These are phyloP conservation scores for Metarhizium album DNA, from an alignment of 2,329 filamentous ascomycete genomes.

Conservation along the genomic window DNA sequence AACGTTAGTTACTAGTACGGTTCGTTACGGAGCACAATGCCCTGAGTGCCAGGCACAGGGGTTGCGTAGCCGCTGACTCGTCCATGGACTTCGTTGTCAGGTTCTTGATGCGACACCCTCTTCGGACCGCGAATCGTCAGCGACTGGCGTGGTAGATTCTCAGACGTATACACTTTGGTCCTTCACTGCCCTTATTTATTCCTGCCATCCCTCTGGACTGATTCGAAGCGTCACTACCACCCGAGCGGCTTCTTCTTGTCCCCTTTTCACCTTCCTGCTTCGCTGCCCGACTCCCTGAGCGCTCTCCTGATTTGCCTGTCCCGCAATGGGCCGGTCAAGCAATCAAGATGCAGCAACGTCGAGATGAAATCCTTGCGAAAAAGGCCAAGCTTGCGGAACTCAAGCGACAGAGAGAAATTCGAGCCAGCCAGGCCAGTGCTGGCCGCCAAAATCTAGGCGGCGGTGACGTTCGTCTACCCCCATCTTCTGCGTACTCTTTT, in stretches of 20 bases:
- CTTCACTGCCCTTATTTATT: background rate
- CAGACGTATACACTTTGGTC: background rate
- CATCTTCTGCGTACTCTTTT: background rate
- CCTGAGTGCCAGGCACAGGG: background rate
- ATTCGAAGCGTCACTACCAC: background rate
- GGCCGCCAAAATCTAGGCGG: constrained; percentile 58
- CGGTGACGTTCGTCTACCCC: constrained; percentile 52
- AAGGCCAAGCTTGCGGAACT: constrained; percentile 94
- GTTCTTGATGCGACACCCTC: background rate
- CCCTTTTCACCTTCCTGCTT: background rate
- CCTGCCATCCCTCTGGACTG: background rate
- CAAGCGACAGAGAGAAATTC: constrained; percentile 79
- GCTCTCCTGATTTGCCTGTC: constrained; percentile 16
- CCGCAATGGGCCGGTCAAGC: constrained; percentile 37
- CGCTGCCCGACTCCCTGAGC: background rate
- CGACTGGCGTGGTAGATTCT: background rate
- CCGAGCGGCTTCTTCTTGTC: background rate
- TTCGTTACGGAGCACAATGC: no score
- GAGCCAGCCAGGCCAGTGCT: constrained; percentile 63
- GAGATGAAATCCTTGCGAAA: constrained; percentile 94
- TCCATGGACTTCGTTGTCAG: background rate
- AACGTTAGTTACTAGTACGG: no score
- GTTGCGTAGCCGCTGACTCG: background rate
- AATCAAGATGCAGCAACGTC: constrained; percentile 61
- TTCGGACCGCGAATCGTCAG: background rate